Conservation (phyloP, 495 filamentous ascomycete genomes). For the Hypoxylon perforatum region DNA sequence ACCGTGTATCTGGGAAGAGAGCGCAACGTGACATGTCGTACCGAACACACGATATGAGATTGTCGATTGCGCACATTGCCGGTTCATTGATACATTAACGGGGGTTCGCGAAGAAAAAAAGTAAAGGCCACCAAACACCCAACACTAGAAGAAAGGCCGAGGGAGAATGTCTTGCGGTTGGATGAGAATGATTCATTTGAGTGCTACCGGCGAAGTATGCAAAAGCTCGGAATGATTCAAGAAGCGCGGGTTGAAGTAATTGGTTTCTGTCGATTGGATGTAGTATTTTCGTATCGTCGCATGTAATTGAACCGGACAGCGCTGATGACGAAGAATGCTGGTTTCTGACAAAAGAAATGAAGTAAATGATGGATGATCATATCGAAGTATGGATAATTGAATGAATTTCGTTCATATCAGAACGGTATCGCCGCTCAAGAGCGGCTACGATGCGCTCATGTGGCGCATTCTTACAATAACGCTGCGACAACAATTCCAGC, state of each 20-base stretch:
- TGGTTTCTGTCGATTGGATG: slow-evolving; percentile 29
- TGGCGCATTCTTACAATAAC: slow-evolving; percentile 51
- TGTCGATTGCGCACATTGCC: slow-evolving; percentile 20
- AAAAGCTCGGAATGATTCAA: slow-evolving; percentile 25
- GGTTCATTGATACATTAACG: slow-evolving; percentile 46
- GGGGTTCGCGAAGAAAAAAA: slow-evolving; percentile 31
- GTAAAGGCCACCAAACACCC: slow-evolving; percentile 44
- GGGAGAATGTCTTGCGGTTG: slow-evolving; percentile 33
- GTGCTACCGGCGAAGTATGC: slow-evolving; percentile 21
- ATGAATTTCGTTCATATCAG: slow-evolving; percentile 26
- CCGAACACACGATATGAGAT: background rate
- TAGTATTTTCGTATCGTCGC: slow-evolving; percentile 41
- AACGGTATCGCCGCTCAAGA: slow-evolving; percentile 13
- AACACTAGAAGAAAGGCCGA: slow-evolving; percentile 43
- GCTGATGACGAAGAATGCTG: slow-evolving; percentile 40
- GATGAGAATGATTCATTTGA: slow-evolving; percentile 22
- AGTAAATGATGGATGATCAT: slow-evolving; percentile 49
- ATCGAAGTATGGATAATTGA: slow-evolving; percentile 52
- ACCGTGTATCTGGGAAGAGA: slow-evolving; percentile 14
- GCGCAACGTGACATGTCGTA: background rate
- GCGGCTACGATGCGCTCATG: slow-evolving; percentile 21
- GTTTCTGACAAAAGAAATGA: slow-evolving; percentile 57
- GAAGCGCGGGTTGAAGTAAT: slow-evolving; percentile 17
- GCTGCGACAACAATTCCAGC: slow-evolving; percentile 58
- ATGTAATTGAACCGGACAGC: slow-evolving; percentile 42